A percentile compares a stretch with the other conserved stretches of the same genome.
Conservation (phyloP, 2,329 filamentous ascomycete species). For the Sporothrix brunneoviolacea region DNA sequence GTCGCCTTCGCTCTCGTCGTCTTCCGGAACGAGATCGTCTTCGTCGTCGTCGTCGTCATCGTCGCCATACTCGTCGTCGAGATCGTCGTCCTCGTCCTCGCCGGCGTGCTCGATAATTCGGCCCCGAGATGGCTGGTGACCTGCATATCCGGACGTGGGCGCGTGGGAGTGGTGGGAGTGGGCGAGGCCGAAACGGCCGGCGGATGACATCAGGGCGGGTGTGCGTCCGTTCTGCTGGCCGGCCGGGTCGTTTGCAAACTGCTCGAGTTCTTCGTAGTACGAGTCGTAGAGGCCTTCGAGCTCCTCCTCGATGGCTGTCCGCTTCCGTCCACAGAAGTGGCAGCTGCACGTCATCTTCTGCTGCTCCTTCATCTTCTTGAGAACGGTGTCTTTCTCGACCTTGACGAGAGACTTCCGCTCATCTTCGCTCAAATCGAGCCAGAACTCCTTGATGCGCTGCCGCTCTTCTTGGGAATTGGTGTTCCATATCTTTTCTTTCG, state of each 20-base stretch:
- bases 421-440: conserved; percentile 88
- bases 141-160: conserved; percentile 50
- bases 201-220: conserved; percentile 61
- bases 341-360: conserved; percentile 99
- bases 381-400: conserved; percentile 95
- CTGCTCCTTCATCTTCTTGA: conserved; percentile 99
- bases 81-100: conserved; percentile 50
- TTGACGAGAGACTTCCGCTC: conserved; percentile 94
- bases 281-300: conserved; percentile 96
- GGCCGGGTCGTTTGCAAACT: conserved; percentile 74
- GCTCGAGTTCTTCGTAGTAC: conserved; percentile 96
- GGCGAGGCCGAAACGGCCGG: conserved; percentile 54
- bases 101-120: conserved; percentile 64
- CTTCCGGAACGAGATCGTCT: conserved; percentile 41
- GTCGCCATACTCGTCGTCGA: conserved; percentile 49
- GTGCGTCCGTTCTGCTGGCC: conserved; percentile 57
- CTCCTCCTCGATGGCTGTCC: conserved; percentile 96
- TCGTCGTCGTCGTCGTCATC: conserved; percentile 45
- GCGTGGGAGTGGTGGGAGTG: conserved; percentile 40
- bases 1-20: conserved; percentile 61
- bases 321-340: conserved; percentile 91
- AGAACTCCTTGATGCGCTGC: conserved; percentile 96
- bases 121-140: conserved; percentile 65
- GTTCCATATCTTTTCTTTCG: conserved; percentile 92
- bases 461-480: conserved; percentile 90